Conservation (phyloP, 306 rosid genomes). For the Quercus cerris region DNA sequence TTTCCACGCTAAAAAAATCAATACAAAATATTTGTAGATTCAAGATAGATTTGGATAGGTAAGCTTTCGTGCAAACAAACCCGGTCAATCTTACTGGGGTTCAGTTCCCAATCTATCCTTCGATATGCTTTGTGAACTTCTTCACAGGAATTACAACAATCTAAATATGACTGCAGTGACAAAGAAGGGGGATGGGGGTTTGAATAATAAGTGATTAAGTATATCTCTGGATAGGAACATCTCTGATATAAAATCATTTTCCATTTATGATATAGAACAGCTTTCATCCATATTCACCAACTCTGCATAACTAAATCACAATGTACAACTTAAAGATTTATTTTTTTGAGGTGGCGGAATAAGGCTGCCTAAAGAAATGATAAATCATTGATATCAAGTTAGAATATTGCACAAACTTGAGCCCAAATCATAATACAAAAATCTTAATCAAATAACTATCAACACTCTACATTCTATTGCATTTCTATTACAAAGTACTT, state of each 20-base stretch:
- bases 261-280: not conserved
- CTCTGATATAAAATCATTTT: not conserved
- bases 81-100: conserved; percentile 90
- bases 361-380: not conserved
- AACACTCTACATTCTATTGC: not conserved
- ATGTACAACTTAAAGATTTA: not conserved
- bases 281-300: not conserved
- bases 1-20: not conserved
- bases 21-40: not conserved
- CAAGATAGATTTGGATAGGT: not conserved
- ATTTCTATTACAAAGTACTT: not conserved
- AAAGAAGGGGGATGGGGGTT: not conserved
- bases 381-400: not conserved
- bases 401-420: not conserved
- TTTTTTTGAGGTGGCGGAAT: not conserved
- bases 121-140: conserved; percentile 95
- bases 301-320: not conserved
- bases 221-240: not conserved
- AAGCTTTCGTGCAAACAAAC: conserved; percentile 42
- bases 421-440: not conserved
- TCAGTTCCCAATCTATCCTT: conserved; percentile 90
- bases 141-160: conserved; percentile 89
- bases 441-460: not conserved
- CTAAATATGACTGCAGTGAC: conserved; percentile 64
- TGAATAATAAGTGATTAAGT: not conserved